phyloP scores from a whole-genome alignment of 257 asterid species.

The Penstemon newberryi region DNA sequence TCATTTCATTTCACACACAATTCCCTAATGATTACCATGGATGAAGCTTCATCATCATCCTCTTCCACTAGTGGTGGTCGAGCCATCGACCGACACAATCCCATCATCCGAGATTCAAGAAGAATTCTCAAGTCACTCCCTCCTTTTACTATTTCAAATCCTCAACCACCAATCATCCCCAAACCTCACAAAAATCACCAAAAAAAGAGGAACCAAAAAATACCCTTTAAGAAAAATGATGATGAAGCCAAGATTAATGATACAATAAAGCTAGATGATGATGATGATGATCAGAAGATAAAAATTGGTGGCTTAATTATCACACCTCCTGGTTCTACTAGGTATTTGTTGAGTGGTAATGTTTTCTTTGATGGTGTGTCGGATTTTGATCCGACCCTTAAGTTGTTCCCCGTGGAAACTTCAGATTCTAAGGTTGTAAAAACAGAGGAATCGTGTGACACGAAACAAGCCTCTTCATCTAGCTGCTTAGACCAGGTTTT shows the following conservation, averaged over 20 bases:
- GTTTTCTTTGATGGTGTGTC: conserved; percentile 36
- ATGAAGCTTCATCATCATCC: conserved; percentile 33
- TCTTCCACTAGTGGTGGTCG: conserved; percentile 46
- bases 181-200: conserved; percentile 31
- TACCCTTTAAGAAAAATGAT: conserved; percentile 24
- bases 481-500: conserved; percentile 49
- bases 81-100: conserved; percentile 60
- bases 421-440: conserved; percentile 11
- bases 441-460: conserved; percentile 31
- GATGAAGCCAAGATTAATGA: conserved; percentile 24
- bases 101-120: conserved; percentile 48
- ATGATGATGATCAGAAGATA: too few relatives aligned
- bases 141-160: conserved; percentile 23
- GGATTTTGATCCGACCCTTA: conserved; percentile 38
- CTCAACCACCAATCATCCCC: conserved; percentile 35
- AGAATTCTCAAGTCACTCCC: conserved; percentile 33
- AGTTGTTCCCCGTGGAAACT: conserved; percentile 25
- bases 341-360: conserved; percentile 55
- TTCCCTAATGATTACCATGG: too few relatives aligned
- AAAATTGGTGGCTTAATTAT: conserved; percentile 43
- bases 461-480: conserved; percentile 27
- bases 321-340: conserved; percentile 73
- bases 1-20: too few relatives aligned
- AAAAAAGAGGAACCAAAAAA: conserved; percentile 26
- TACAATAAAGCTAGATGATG: neutral